A percentile compares a stretch with the other conserved stretches of the same genome.
These are phyloP conservation scores for Chrysopogon serrulatus DNA, from an alignment of 176 grass and related monocot genomes.

Conservation along the genomic window DNA sequence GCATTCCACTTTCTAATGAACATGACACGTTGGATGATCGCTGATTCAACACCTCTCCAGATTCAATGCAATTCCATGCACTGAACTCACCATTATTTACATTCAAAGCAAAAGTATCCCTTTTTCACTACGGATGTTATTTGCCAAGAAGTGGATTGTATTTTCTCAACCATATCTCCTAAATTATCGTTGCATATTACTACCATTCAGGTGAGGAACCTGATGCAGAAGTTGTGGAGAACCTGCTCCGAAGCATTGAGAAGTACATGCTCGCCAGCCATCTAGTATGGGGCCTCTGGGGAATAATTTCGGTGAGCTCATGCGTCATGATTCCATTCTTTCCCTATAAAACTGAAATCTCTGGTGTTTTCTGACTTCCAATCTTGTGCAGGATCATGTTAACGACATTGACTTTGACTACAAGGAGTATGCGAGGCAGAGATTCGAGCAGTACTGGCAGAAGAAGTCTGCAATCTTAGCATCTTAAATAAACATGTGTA, in stretches of 20 bases:
- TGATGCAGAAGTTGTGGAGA: constrained; percentile 46
- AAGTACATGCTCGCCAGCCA: constrained; percentile 82
- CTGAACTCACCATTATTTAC: not conserved
- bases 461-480: constrained; percentile 43
- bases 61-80: not conserved
- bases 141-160: not conserved
- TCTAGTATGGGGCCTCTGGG: constrained; percentile 92
- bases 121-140: not conserved
- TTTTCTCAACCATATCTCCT: not conserved
- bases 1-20: not conserved
- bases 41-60: not conserved
- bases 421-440: constrained; percentile 90
- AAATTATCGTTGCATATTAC: not conserved
- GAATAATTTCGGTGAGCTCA: constrained; percentile 83
- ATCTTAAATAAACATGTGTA: constrained; percentile 17
- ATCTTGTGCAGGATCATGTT: constrained; percentile 60
- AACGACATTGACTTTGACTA: constrained; percentile 99
- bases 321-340: not conserved
- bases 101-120: not conserved
- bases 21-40: not conserved
- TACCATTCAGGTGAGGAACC: constrained; percentile 63
- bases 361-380: constrained; percentile 10
- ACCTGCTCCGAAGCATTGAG: constrained; percentile 64
- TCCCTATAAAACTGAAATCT: not conserved
- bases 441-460: constrained; percentile 83